Base-by-base conservation (phyloP, 257 asterid genomes). In the Buddleja alternifolia region DNA sequence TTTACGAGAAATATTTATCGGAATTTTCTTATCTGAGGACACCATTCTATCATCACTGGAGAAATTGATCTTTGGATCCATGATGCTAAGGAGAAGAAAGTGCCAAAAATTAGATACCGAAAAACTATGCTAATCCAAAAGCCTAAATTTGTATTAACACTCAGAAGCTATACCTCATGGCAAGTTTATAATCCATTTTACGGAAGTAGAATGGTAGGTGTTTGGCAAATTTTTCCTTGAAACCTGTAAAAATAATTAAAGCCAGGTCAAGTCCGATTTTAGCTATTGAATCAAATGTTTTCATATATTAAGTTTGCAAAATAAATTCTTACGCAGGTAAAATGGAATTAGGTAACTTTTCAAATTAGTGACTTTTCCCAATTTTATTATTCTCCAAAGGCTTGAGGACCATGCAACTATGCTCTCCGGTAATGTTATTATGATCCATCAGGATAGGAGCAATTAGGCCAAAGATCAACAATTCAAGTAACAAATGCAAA, bases 51-150 rank as follows among this genome's bases (percentile, higher is more conserved):
- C 16, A n/a, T 57, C 21, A 16, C 15, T 8, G 12, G 63, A 32
- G 60, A 57, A 57, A 20, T 57, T 57, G 23, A 57, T 57, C 63
- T 14, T 57, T 36, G 41, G 63, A 57, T 57, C 63, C 63, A 57
- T 9, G 45, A 57, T 29, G 63, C 63, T 57, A 34, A 24, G 3
- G 19, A 24, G 20, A 55, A 57, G 20, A 34, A n/a, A 57, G 20
- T 8, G 15, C 29, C 14, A 45, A 4, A 57, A 15, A 34, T 21
- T 29, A 57, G 60, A 57, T 10, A 32, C 15, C 6, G 16, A 29
- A 10, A 1, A 6, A 57, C 23, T 14, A 57, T 7, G 14, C 6
- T 15, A 57, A 7, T 25, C 6, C 21, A 6, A 57, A 57, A 57
- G 19, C 24, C 14, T 32, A 14, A 55, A 17, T 53, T 34, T 57